Evolutionary conservation across 768 basidiomycete genomes (phyloP).

Genomic region (Cystobasidium tubakii): DNA sequence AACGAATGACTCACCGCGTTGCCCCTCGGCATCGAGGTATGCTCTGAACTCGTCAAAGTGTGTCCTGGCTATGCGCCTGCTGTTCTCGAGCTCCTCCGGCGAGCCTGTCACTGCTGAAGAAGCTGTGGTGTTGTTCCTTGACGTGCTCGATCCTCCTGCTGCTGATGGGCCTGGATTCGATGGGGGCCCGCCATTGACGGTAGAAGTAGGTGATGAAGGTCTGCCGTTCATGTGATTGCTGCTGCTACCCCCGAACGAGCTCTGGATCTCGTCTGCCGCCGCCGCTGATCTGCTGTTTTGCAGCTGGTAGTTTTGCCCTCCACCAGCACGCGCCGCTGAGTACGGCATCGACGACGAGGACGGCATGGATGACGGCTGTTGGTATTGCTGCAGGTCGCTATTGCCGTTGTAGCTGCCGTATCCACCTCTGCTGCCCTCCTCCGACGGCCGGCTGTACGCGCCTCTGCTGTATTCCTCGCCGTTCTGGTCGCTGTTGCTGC

Average conservation of each 20-base stretch:
- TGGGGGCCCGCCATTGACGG: not conserved
- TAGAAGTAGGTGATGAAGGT: not conserved
- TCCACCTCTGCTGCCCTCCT: not conserved
- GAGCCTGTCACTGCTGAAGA: not conserved
- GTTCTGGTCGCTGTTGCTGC: constrained; percentile 7
- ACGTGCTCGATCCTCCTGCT: not conserved
- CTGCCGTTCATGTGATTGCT: not conserved
- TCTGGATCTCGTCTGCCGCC: not conserved
- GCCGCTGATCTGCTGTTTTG: not conserved
- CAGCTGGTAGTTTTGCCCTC: not conserved
- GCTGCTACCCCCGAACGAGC: not conserved
- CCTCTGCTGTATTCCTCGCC: constrained; percentile 3
- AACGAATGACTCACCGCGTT: constrained; percentile 19
- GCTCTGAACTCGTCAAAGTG: constrained; percentile 29
- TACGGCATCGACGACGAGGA: constrained; percentile 4
- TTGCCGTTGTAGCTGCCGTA: constrained; percentile 14
- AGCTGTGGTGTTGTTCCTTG: not conserved
- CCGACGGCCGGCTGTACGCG: not conserved
- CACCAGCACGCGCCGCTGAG: not conserved
- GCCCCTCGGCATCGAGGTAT: constrained; percentile 31
- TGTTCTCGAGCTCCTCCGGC: constrained; percentile 37
- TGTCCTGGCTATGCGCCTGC: constrained; percentile 14
- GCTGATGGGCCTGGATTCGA: not conserved
- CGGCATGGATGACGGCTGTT: not conserved
- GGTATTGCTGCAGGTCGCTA: constrained; percentile 3